A percentile compares a stretch with the other conserved stretches of the same genome.
These are phyloP conservation scores for Phlebiopsis gigantea DNA, from an alignment of 768 basidiomycete species.

Conservation along the genomic window DNA sequence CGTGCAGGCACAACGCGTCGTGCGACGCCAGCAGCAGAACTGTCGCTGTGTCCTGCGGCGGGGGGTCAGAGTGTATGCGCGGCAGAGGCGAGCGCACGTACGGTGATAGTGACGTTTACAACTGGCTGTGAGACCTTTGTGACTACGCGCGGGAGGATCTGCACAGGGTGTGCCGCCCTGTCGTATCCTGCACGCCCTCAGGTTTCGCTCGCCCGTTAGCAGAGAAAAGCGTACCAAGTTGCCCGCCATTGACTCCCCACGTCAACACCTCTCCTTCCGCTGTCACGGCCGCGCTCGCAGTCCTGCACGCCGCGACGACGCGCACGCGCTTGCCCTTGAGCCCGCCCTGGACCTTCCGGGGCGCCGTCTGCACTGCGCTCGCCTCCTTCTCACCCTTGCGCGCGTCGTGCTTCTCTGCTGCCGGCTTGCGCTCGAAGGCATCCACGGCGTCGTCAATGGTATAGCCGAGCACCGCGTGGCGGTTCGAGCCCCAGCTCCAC, in stretches of 20 bases:
- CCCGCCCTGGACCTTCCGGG: slow-evolving; percentile 65
- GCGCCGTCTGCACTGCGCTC: slow-evolving; percentile 23
- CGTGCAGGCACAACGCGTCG: slow-evolving; percentile 81
- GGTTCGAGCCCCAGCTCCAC: slow-evolving; percentile 86
- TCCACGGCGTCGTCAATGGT: slow-evolving; percentile 45
- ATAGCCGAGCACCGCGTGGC: slow-evolving; percentile 88
- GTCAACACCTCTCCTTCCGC: slow-evolving; percentile 55
- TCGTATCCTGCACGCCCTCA: slow-evolving; percentile 56
- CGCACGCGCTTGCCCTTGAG: slow-evolving; percentile 73
- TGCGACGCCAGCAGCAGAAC: slow-evolving; percentile 71
- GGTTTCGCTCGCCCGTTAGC: not conserved
- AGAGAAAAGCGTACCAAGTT: slow-evolving; percentile 56
- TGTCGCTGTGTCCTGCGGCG: slow-evolving; percentile 69
- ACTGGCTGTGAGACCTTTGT: slow-evolving; percentile 72
- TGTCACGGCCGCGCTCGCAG: slow-evolving; percentile 89
- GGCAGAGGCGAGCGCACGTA: slow-evolving; percentile 33
- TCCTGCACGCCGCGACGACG: slow-evolving; percentile 85
- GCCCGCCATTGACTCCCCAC: slow-evolving; percentile 93
- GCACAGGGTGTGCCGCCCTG: slow-evolving; percentile 64
- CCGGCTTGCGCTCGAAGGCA: not conserved
- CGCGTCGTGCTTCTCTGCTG: not conserved
- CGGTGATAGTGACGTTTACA: slow-evolving; percentile 67
- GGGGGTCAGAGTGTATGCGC: not conserved
- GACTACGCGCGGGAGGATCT: slow-evolving; percentile 74
- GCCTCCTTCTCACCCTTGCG: not conserved